Conservation (phyloP, 2,329 filamentous ascomycete genomes). For the Diplocarpon mali region DNA sequence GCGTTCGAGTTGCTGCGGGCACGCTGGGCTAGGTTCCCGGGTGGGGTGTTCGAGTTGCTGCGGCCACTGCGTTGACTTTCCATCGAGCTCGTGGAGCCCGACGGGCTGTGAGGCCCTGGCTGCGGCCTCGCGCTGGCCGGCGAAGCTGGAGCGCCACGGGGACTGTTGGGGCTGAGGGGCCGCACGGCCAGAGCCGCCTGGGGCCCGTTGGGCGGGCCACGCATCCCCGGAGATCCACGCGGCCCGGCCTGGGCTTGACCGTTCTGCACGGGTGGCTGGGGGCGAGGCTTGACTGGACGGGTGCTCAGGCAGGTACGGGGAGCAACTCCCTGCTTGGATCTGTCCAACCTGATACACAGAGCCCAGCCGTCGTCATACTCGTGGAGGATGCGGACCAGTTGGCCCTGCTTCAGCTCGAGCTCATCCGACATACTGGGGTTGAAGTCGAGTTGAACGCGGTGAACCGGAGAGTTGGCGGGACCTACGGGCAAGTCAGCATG, state of each 20-base stretch:
- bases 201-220: constrained; percentile 7
- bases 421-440: constrained; percentile 88
- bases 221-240: constrained; percentile 15
- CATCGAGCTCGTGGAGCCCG: not conserved
- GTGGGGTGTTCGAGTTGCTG: too few species aligned
- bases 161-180: constrained; percentile 16
- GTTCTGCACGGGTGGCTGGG: constrained; percentile 17
- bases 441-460: constrained; percentile 92
- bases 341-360: constrained; percentile 82
- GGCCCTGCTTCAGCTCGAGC: constrained; percentile 67
- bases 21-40: too few species aligned
- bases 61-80: constrained; percentile 3
- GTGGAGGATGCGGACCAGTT: constrained; percentile 80
- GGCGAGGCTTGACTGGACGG: constrained; percentile 57
- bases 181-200: not conserved
- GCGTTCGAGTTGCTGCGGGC: too few species aligned
- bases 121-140: constrained; percentile 3
- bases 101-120: constrained; percentile 1
- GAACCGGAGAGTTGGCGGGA: constrained; percentile 53
- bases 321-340: constrained; percentile 83
- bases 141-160: constrained; percentile 6
- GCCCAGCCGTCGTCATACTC: constrained; percentile 99
- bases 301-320: constrained; percentile 90
- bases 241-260: constrained; percentile 22
- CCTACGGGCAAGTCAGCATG: constrained; percentile 26